Percentiles rank a stretch among this genome's conserved stretches.
Evolutionary conservation across 1,139 yeast species (phyloP).

Genomic region (Yamadazyma spencermartinsiae): DNA sequence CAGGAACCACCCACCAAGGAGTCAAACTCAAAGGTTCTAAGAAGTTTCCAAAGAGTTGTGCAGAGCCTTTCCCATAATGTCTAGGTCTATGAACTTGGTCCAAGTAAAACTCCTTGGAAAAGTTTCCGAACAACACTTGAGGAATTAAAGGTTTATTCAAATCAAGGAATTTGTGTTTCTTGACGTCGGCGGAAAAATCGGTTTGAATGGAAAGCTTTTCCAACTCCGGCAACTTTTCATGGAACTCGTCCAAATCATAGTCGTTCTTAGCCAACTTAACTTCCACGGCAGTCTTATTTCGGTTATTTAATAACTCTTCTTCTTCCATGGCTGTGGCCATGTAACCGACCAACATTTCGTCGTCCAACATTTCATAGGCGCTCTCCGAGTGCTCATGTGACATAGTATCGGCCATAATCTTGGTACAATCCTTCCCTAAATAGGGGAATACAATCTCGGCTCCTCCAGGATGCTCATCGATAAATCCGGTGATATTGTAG

Average conservation of each 20-base stretch:
- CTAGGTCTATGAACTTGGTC: conserved; percentile 98
- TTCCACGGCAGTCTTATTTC: conserved; percentile 43
- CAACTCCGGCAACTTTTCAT: conserved; percentile 66
- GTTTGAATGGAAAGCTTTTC: conserved; percentile 76
- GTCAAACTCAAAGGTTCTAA: conserved; percentile 50
- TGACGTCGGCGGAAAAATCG: conserved; percentile 68
- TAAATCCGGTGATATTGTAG: conserved; percentile 75
- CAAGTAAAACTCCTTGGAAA: conserved; percentile 83
- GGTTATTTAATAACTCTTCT: conserved; percentile 41
- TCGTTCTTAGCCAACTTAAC: conserved; percentile 28
- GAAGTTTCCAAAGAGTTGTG: conserved; percentile 62
- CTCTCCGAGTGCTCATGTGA: conserved; percentile 81
- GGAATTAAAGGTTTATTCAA: conserved; percentile 74
- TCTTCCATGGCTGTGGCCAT: conserved; percentile 49
- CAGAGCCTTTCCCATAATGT: conserved; percentile 80
- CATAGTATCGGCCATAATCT: conserved; percentile 65
- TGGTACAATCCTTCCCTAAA: conserved; percentile 84
- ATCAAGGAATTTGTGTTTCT: conserved; percentile 83
- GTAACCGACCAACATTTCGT: conserved; percentile 54
- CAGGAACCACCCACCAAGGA: conserved; percentile 75
- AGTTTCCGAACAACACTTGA: conserved; percentile 75
- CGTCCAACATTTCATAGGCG: conserved; percentile 88
- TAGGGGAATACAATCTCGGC: conserved; percentile 69
- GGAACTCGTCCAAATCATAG: conserved; percentile 42
- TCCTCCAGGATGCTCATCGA: conserved; percentile 90